Base-by-base conservation (phyloP, 106 monocot species). In the Xerophyta viscosa region DNA sequence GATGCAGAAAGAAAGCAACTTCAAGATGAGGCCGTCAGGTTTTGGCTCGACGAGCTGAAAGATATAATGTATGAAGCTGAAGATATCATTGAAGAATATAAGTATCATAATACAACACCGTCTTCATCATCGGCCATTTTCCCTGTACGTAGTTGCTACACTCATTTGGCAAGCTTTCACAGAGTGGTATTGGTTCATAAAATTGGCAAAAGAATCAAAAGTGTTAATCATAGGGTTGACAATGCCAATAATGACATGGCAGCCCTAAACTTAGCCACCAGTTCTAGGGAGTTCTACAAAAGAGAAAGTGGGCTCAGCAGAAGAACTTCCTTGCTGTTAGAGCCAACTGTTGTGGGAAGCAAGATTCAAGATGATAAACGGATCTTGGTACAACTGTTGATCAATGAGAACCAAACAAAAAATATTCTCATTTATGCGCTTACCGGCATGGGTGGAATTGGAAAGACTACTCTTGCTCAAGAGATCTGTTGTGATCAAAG, bases 381-480 rank as follows among this genome's bases (percentile, higher is more conserved):
- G 12, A 10, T 14, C 15, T 46, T 80, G 50, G 74, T 70, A 3
- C 50, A 56, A 8, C 29, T 67, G 12, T 30, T 78, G 12, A 61
- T 21, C 1, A 26, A 24, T 13, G 30, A 46, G 15, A 27, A 57
- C 0, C 5, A 13, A 4, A 31, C 33, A 19, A 2, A 20, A 22
- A 66, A 37, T 52, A 41, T 31, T 13, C 26, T 11, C 18, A 46
- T 68, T 2, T 54, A 63, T 15, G 67, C 72, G 1, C 53, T 72
- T 33, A n/a, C 50, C 8, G 78, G 78, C 1, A 62, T 68, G 30
- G 58, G 63, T 26, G 78, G 81, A 10, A 82, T 77, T 24, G 70
- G 76, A 10, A 77, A 77, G 37, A 70, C 70, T 31, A 70, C 72
- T 22, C 58, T 82, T 6, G 82, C 76, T 29, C 58, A 55, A 45